phyloP scores from a whole-genome alignment of 2,329 filamentous ascomycete species.

The Pseudocercospora musae region DNA sequence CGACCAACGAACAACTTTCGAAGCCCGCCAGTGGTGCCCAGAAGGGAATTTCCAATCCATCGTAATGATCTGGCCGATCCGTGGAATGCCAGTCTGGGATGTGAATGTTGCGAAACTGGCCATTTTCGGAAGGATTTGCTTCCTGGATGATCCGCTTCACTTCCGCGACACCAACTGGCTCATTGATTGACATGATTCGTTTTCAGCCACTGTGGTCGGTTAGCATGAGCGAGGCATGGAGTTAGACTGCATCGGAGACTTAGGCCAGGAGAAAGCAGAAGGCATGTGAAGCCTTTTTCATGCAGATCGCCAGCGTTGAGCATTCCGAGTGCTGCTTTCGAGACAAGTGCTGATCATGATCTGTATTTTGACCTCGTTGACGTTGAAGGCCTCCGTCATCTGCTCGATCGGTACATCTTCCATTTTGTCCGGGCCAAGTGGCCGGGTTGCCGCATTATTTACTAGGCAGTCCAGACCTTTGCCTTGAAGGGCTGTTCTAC shows the following conservation, averaged over 20 bases:
- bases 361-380: slow-evolving; percentile 42
- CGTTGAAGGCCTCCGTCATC: slow-evolving; percentile 11
- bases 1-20: background rate
- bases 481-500: background rate
- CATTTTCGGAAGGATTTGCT: background rate
- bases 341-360: slow-evolving; percentile 41
- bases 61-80: background rate
- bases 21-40: background rate
- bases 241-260: slow-evolving; percentile 14
- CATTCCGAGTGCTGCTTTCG: slow-evolving; percentile 49
- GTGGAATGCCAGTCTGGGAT: background rate
- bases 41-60: background rate
- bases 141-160: background rate
- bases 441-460: slow-evolving; percentile 12
- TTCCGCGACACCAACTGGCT: background rate
- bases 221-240: background rate
- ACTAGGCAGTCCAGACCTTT: slow-evolving; percentile 11
- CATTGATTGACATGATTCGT: background rate
- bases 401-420: slow-evolving; percentile 2
- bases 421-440: slow-evolving; percentile 1
- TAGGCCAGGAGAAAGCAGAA: slow-evolving; percentile 47
- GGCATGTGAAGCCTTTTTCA: slow-evolving; percentile 43
- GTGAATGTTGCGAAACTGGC: background rate
- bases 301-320: slow-evolving; percentile 41
- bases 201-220: background rate